phyloP scores from a whole-genome alignment of 2,329 filamentous ascomycete species.

The Botryotinia globosa region DNA sequence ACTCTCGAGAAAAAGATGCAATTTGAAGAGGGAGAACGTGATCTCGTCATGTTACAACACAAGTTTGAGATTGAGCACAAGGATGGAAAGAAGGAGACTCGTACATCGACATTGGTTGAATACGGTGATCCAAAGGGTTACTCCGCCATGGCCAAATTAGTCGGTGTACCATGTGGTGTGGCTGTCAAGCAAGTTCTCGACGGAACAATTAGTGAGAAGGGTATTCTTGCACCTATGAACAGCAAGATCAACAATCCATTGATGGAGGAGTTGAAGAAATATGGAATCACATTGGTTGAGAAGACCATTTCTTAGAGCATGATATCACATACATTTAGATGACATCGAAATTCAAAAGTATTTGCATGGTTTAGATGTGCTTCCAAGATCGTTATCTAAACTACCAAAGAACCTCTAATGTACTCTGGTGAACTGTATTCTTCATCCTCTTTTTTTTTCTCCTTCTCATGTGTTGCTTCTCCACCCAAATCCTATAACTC shows the following conservation, averaged over 20 bases:
- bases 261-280: constrained; percentile 74
- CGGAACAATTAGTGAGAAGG: constrained; percentile 69
- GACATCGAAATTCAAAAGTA: constrained; percentile 3
- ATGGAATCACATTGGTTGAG: constrained; percentile 70
- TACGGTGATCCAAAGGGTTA: constrained; percentile 78
- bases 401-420: not conserved
- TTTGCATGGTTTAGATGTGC: not conserved
- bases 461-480: not conserved
- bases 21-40: constrained; percentile 77
- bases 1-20: constrained; percentile 90
- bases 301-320: constrained; percentile 50
- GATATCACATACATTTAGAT: constrained; percentile 2
- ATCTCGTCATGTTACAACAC: constrained; percentile 77
- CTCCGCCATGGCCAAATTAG: constrained; percentile 78
- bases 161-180: constrained; percentile 72
- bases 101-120: constrained; percentile 77
- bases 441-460: not conserved
- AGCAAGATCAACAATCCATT: constrained; percentile 68
- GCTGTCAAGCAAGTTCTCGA: constrained; percentile 77
- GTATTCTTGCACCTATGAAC: constrained; percentile 74
- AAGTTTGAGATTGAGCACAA: constrained; percentile 81
- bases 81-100: constrained; percentile 73
- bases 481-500: not conserved
- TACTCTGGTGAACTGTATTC: not conserved
- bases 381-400: not conserved